These are phyloP conservation scores for Aspergillus heteromorphus DNA, from an alignment of 495 filamentous ascomycete species.

Conservation along the genomic window DNA sequence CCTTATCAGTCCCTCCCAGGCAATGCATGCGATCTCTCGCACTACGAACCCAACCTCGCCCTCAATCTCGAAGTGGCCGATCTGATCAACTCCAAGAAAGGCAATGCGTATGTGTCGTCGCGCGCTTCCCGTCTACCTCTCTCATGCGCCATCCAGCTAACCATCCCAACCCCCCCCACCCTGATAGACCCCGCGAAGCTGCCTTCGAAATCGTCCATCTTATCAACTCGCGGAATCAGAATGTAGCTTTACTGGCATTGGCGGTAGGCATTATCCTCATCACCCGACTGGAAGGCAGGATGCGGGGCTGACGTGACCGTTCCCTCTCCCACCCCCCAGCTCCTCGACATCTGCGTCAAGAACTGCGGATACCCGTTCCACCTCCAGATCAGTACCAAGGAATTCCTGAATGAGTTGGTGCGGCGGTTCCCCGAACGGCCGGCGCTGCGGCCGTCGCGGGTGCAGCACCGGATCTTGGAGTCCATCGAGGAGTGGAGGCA, in stretches of 20 bases:
- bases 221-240: constrained; percentile 93
- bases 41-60: constrained; percentile 95
- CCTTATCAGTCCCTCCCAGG: constrained; percentile 37
- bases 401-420: constrained; percentile 97
- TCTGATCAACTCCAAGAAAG: constrained; percentile 96
- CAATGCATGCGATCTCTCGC: constrained; percentile 90
- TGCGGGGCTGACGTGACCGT: constrained; percentile 19
- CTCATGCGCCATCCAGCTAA: constrained; percentile 10
- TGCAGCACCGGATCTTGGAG: constrained; percentile 89
- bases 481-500: constrained; percentile 97
- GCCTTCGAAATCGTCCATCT: constrained; percentile 90
- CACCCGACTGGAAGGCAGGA: neutral
- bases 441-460: constrained; percentile 74
- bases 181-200: constrained; percentile 76
- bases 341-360: constrained; percentile 98
- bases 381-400: constrained; percentile 96
- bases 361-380: constrained; percentile 99
- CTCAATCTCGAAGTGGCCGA: constrained; percentile 95
- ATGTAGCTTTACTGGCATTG: constrained; percentile 86
- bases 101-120: constrained; percentile 61
- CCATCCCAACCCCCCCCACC: constrained; percentile 3
- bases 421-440: constrained; percentile 93
- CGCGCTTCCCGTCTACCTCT: neutral
- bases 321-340: constrained; percentile 39
- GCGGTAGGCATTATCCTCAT: constrained; percentile 38